Conservation (phyloP, 2,329 filamentous ascomycete genomes). For the Drechslerella coelobrocha region DNA sequence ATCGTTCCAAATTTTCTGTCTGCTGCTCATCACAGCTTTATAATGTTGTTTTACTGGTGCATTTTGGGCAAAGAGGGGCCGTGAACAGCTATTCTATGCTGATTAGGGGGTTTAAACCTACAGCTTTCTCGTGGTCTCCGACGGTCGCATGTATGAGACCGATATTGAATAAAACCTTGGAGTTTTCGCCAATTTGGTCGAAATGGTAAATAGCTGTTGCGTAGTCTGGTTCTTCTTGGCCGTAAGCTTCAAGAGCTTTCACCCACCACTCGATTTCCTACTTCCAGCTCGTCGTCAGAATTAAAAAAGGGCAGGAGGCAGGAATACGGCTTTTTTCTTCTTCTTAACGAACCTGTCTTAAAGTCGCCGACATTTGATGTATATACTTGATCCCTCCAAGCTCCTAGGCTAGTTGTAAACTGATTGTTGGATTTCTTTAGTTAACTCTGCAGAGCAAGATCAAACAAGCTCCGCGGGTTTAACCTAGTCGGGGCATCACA, state of each 20-base stretch:
- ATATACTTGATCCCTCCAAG: too few species aligned
- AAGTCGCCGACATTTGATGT: conserved; percentile 62
- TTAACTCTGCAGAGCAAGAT: conserved; percentile 3
- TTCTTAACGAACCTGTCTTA: conserved; percentile 66
- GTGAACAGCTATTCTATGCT: not conserved
- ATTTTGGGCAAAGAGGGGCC: too few species aligned
- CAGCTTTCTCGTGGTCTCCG: conserved; percentile 93
- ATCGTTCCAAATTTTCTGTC: too few species aligned
- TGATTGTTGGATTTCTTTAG: not conserved
- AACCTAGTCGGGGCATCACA: conserved; percentile 1
- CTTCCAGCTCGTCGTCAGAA: not conserved
- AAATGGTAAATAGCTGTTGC: conserved; percentile 86
- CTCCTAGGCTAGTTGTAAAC: not conserved
- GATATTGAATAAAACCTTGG: conserved; percentile 98
- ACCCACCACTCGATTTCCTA: conserved; percentile 99
- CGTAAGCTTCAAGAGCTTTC: conserved; percentile 84
- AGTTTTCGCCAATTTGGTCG: conserved; percentile 87
- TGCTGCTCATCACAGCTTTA: not conserved
- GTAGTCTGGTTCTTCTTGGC: conserved; percentile 98
- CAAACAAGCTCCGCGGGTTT: conserved; percentile 1
- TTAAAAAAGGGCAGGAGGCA: not conserved
- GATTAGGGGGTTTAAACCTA: conserved; percentile 62
- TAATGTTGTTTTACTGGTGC: not conserved
- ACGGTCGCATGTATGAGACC: conserved; percentile 97
- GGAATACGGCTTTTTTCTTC: not conserved